Evolutionary conservation across 805 yeast species (phyloP).

Genomic region (Yarrowia divulgata): DNA sequence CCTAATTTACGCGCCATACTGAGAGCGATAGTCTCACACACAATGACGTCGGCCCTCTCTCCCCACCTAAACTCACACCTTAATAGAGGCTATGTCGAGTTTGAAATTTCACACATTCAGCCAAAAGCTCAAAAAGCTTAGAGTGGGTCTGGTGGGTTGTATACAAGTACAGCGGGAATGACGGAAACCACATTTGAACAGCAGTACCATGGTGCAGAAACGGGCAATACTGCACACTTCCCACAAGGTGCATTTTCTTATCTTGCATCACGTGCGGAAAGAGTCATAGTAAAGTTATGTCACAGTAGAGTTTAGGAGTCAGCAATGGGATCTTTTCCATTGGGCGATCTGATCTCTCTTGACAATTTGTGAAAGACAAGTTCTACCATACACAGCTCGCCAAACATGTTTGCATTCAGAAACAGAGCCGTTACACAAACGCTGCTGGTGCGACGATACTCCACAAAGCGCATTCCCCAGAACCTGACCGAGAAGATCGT

Average conservation of each 20-base stretch:
- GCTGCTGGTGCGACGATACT: slow-evolving; percentile 27
- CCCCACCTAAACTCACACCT: slow-evolving; percentile 27
- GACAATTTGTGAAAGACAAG: slow-evolving; percentile 9
- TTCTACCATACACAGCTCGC: not conserved
- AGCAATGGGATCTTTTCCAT: slow-evolving; percentile 31
- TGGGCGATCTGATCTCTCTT: slow-evolving; percentile 37
- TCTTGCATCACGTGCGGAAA: slow-evolving; percentile 33
- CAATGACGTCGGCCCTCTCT: not conserved
- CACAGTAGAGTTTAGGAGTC: slow-evolving; percentile 36
- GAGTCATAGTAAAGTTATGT: slow-evolving; percentile 35
- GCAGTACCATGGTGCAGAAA: no score
- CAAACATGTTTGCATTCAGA: slow-evolving; percentile 35
- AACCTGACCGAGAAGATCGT: slow-evolving; percentile 95
- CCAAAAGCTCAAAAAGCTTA: no score
- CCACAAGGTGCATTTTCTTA: not conserved
- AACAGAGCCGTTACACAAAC: slow-evolving; percentile 19
- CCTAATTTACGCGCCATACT: slow-evolving; percentile 2
- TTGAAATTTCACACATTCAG: not conserved
- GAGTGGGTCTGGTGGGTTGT: no score
- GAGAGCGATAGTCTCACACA: not conserved
- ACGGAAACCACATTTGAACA: no score
- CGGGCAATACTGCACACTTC: not conserved
- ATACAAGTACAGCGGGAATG: no score
- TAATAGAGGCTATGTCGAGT: not conserved
- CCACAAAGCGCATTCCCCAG: slow-evolving; percentile 55